Base-by-base conservation (phyloP, 345 rosid species). In the Nephelium lappaceum region DNA sequence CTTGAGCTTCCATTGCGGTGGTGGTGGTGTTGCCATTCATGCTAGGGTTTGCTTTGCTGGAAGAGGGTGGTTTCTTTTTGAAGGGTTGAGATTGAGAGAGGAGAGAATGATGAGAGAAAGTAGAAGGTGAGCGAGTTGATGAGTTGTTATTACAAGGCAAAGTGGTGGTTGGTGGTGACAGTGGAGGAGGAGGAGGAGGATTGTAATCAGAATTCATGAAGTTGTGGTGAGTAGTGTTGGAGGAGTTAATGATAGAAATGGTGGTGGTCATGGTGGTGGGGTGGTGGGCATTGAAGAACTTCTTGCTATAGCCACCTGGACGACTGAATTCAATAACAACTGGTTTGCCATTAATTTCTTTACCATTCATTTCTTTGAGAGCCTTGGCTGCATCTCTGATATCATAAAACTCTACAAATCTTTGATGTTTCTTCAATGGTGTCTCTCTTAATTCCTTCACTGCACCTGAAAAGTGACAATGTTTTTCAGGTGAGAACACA, bases 361-460 rank as follows among this genome's bases (percentile, higher is more conserved):
- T 86, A 0, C 97, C 99, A 73, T 93, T 81, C 97, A 91, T 89
- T 71, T 87, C 91, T 43, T 61, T 78, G 11, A 91, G 84, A 64
- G 99, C 99, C 81, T 64, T 84, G 3, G 97, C 89, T 0, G 99
- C 97, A 71, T 94, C 94, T 74, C 99, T 89, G 0, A 92, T 85
- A 73, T 96, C 99, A 77, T 84, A 91, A 69, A 88, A 96, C 90
- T 96, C 99, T 0, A 96, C 77, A 61, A 96, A 96, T 74, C 91
- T 85, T 41, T 96, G 99, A 65, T 89, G 91, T 81, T 84, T 94
- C 87, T 96, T 96, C 62, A 73, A 81, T 11, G 99, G 99, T 2
- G 99, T 96, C 83, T 91, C 99, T 77, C 99, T 84, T 60, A 91
- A 43, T 82, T 96, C 97, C 84, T 90, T 96, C 68, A 96, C 91